phyloP scores from a whole-genome alignment of 805 yeast species.

The Wickerhamiella vanderwaltii region DNA sequence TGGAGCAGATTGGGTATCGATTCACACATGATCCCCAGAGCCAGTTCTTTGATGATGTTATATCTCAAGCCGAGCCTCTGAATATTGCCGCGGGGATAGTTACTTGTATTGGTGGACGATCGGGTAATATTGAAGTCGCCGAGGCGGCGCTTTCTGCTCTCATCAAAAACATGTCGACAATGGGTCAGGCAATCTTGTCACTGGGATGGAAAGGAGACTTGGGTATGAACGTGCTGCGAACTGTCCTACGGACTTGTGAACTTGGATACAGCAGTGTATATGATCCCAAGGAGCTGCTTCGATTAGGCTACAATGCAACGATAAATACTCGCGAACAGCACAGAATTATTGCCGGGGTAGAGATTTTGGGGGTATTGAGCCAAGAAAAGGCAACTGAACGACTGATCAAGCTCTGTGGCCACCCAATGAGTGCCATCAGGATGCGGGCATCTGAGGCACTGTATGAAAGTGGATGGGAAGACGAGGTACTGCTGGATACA shows the following conservation, averaged over 20 bases:
- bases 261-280: slow-evolving; percentile 13
- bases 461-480: slow-evolving; percentile 26
- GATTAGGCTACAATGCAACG: slow-evolving; percentile 44
- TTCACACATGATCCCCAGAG: background rate
- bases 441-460: slow-evolving; percentile 33
- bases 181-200: slow-evolving; percentile 8
- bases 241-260: slow-evolving; percentile 12
- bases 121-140: slow-evolving; percentile 20
- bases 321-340: slow-evolving; percentile 35
- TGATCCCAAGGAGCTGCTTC: slow-evolving; percentile 30
- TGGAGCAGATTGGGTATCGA: background rate
- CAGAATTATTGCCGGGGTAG: slow-evolving; percentile 32
- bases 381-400: slow-evolving; percentile 18
- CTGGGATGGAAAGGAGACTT: slow-evolving; percentile 7
- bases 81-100: slow-evolving; percentile 16
- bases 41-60: slow-evolving; percentile 3
- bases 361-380: slow-evolving; percentile 34
- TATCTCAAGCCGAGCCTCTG: background rate
- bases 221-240: slow-evolving; percentile 11
- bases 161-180: slow-evolving; percentile 12
- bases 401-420: slow-evolving; percentile 27
- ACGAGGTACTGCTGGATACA: slow-evolving; percentile 12
- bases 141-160: slow-evolving; percentile 20
- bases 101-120: slow-evolving; percentile 14
- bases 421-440: slow-evolving; percentile 29